Evolutionary conservation across 2,329 filamentous ascomycete species (phyloP).

Genomic region (Keithomyces neogunnii): DNA sequence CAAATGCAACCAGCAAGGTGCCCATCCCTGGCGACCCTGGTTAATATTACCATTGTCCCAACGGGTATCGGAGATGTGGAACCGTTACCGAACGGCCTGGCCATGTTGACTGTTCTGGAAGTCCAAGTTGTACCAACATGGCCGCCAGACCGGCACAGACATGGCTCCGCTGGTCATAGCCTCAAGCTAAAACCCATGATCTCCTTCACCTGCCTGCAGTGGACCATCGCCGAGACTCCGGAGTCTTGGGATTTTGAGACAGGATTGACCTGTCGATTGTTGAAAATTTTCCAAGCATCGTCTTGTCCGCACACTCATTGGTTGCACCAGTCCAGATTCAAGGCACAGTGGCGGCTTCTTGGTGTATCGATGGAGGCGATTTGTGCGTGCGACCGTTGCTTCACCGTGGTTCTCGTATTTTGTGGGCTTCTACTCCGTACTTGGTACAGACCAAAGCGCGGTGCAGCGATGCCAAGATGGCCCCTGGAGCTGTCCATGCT

Average conservation of each 20-base stretch:
- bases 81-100: not conserved
- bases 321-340: too few relatives aligned
- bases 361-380: too few relatives aligned
- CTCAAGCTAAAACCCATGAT: not conserved
- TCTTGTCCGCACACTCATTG: too few relatives aligned
- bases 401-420: too few relatives aligned
- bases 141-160: not conserved
- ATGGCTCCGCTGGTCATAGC: constrained; percentile 1
- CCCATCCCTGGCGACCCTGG: not conserved
- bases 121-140: not conserved
- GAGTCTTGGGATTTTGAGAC: not conserved
- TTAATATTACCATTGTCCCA: not conserved
- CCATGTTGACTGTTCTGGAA: constrained; percentile 2
- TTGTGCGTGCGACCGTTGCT: too few relatives aligned
- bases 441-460: too few relatives aligned
- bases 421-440: too few relatives aligned
- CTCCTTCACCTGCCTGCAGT: not conserved
- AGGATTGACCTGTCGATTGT: not conserved
- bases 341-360: too few relatives aligned
- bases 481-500: not conserved
- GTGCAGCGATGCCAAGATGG: too few relatives aligned
- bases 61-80: constrained; percentile 1
- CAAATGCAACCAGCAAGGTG: not conserved
- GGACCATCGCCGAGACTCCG: not conserved
- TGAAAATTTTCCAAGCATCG: too few relatives aligned